phyloP scores from a whole-genome alignment of 1,139 yeast species.

The Yamadazyma trypodendri region DNA sequence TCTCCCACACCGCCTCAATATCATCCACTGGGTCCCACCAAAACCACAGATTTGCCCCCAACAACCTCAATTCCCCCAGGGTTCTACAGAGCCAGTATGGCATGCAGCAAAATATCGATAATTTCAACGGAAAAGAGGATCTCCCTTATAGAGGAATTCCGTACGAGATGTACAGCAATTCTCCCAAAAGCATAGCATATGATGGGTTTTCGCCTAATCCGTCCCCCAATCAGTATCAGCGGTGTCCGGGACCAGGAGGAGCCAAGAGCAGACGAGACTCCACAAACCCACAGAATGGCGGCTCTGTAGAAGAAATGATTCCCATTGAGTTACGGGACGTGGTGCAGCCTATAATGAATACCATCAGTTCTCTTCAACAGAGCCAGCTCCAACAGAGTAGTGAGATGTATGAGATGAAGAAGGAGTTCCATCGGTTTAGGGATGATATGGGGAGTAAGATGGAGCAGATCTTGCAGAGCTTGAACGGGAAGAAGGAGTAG shows the following conservation, averaged over 20 bases:
- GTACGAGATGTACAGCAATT: conserved; percentile 2
- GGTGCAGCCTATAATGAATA: background rate
- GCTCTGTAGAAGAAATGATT: background rate
- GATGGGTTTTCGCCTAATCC: conserved; percentile 3
- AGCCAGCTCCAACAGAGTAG: conserved; percentile 10
- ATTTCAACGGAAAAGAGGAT: conserved; percentile 3
- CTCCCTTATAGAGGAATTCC: background rate
- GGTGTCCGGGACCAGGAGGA: background rate
- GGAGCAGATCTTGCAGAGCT: conserved; percentile 11
- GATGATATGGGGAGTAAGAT: conserved; percentile 13
- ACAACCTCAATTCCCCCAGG: background rate
- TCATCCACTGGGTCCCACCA: no score
- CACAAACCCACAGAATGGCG: background rate
- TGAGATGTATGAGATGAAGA: conserved; percentile 16
- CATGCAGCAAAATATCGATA: conserved; percentile 1
- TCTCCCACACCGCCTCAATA: no score
- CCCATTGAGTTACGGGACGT: background rate
- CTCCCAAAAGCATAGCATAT: conserved; percentile 1
- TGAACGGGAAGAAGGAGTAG: background rate
- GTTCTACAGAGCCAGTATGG: background rate
- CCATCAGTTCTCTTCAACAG: conserved; percentile 8
- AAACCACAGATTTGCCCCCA: no score
- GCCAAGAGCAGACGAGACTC: background rate
- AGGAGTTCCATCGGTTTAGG: conserved; percentile 17
- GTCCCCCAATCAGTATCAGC: conserved; percentile 2